Conservation (phyloP, 176 grass and related monocot genomes). For the Paspalum notatum region DNA sequence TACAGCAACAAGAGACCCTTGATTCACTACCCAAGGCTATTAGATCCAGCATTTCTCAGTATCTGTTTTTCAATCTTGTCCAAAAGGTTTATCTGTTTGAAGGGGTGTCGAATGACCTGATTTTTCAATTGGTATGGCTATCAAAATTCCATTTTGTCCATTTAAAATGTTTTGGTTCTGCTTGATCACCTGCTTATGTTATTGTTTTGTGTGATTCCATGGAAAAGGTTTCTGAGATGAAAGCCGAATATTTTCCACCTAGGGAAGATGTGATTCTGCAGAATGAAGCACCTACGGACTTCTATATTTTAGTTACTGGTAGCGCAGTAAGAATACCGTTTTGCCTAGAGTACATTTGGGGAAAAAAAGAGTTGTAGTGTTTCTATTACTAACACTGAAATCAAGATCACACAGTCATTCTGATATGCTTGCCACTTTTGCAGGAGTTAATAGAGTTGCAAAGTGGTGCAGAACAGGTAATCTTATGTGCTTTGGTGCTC, state of each 20-base stretch:
- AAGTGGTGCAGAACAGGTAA: constrained; percentile 68
- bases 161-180: constrained; percentile 1
- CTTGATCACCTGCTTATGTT: constrained; percentile 28
- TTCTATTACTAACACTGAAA: constrained; percentile 16
- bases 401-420: constrained; percentile 25
- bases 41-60: constrained; percentile 94
- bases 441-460: constrained; percentile 74
- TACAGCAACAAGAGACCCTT: constrained; percentile 96
- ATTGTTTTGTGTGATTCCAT: constrained; percentile 33
- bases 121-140: constrained; percentile 85
- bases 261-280: constrained; percentile 98
- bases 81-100: constrained; percentile 81
- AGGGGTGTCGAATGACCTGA: constrained; percentile 79
- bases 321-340: constrained; percentile 58
- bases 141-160: background rate
- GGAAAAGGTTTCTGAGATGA: constrained; percentile 95
- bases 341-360: background rate
- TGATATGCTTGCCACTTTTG: constrained; percentile 46
- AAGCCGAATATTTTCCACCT: constrained; percentile 96
- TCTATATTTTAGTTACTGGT: constrained; percentile 91
- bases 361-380: constrained; percentile 21
- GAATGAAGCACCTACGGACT: constrained; percentile 98
- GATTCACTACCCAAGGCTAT: constrained; percentile 94
- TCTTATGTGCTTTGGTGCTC: constrained; percentile 25
- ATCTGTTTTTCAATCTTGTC: constrained; percentile 80